Conservation (phyloP, 768 basidiomycete species). For the Sarcomyxa edulis region DNA sequence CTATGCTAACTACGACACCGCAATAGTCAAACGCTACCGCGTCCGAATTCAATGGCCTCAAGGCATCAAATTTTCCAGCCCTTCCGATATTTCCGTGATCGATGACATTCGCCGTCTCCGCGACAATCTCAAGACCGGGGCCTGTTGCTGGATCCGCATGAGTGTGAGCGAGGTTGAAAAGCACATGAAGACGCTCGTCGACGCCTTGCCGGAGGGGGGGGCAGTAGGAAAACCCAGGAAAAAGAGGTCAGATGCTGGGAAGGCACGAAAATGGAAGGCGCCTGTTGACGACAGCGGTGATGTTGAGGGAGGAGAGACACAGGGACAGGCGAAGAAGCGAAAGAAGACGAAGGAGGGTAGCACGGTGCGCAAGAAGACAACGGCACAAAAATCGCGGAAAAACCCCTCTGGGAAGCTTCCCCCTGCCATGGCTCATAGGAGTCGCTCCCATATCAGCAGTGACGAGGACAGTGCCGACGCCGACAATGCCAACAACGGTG, state of each 20-base stretch:
- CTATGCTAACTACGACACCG: constrained; percentile 2
- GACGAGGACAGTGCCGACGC: too few species aligned
- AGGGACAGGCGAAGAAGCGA: too few species aligned
- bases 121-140: constrained; percentile 1
- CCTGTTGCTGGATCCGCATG: constrained; percentile 2
- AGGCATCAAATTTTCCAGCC: background rate
- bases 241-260: background rate
- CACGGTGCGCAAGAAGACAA: too few species aligned
- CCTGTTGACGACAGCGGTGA: too few species aligned
- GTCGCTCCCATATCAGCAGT: too few species aligned
- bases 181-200: background rate
- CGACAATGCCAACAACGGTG: too few species aligned
- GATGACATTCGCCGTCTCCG: constrained; percentile 1
- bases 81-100: background rate
- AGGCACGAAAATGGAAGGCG: constrained; percentile 3
- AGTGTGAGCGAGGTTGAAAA: background rate
- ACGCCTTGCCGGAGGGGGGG: background rate
- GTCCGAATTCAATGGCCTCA: background rate
- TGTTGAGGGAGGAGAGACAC: too few species aligned
- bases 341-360: too few species aligned
- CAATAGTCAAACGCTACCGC: constrained; percentile 1
- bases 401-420: too few species aligned
- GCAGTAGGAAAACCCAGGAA: background rate
- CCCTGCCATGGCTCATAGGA: too few species aligned
- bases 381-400: too few species aligned